Conservation (phyloP, 768 basidiomycete genomes). For the Lactarius psammicola region DNA sequence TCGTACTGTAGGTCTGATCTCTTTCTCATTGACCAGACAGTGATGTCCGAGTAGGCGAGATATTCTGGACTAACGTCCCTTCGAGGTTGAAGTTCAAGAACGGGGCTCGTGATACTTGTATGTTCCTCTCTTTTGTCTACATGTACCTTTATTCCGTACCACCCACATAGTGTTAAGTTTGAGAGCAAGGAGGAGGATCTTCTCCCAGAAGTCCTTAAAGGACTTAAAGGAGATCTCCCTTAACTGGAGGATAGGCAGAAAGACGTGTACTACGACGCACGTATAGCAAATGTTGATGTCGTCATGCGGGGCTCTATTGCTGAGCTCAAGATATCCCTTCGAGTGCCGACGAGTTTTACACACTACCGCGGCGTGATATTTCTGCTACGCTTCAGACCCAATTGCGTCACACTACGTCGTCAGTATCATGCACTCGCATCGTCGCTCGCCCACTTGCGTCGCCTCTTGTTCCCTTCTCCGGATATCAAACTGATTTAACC, state of each 20-base stretch:
- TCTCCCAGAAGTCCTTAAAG: slow-evolving; percentile 15
- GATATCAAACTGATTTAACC: slow-evolving; percentile 33
- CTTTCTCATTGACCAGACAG: slow-evolving; percentile 22
- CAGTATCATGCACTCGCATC: slow-evolving; percentile 59
- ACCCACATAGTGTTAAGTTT: slow-evolving; percentile 9
- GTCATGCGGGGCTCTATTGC: slow-evolving; percentile 15
- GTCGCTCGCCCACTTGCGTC: slow-evolving; percentile 41
- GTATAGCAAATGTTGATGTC: slow-evolving; percentile 1
- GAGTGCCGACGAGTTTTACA: slow-evolving; percentile 46
- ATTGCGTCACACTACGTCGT: slow-evolving; percentile 52
- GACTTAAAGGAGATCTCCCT: slow-evolving; percentile 13
- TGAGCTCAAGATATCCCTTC: slow-evolving; percentile 49
- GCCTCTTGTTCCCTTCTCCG: slow-evolving; percentile 50
- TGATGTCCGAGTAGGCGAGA: slow-evolving; percentile 34
- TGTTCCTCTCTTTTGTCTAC: not conserved
- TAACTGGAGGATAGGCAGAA: slow-evolving; percentile 21
- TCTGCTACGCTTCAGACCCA: slow-evolving; percentile 53
- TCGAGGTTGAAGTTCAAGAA: slow-evolving; percentile 2
- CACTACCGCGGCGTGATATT: slow-evolving; percentile 41
- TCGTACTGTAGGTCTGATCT: slow-evolving; percentile 39
- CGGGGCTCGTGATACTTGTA: not conserved
- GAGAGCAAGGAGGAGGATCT: slow-evolving; percentile 21
- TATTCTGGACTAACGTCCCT: not conserved
- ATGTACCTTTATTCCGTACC: not conserved
- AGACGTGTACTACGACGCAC: slow-evolving; percentile 21